Conservation (phyloP, 805 yeast species). For the Lipomyces chichibuensis region DNA sequence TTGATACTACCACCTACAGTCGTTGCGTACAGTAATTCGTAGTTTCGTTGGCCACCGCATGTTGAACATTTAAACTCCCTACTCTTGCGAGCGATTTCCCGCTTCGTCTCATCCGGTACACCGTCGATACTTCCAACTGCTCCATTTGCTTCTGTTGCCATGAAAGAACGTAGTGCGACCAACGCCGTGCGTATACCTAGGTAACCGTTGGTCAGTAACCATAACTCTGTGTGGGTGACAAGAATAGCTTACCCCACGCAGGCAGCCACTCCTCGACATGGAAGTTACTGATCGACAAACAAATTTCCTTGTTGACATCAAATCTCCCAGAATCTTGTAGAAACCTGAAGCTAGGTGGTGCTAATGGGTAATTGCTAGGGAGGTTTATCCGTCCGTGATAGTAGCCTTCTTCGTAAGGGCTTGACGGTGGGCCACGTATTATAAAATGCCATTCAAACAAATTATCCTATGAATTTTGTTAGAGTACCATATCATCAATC, state of each 20-base stretch:
- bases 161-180: conserved; percentile 30
- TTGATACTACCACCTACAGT: background rate
- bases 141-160: conserved; percentile 32
- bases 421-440: conserved; percentile 87
- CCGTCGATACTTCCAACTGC: conserved; percentile 33
- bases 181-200: conserved; percentile 31
- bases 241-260: conserved; percentile 27
- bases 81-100: conserved; percentile 26
- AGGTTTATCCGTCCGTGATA: conserved; percentile 86
- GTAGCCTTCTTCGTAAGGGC: conserved; percentile 85
- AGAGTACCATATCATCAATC: background rate
- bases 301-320: conserved; percentile 32
- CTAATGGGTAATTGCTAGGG: conserved; percentile 85
- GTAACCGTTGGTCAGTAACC: background rate
- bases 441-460: conserved; percentile 75
- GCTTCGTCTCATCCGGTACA: conserved; percentile 28
- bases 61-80: conserved; percentile 11
- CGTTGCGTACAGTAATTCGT: conserved; percentile 6
- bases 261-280: conserved; percentile 36
- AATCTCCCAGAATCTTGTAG: conserved; percentile 37
- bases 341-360: conserved; percentile 61
- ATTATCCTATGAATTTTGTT: conserved; percentile 18
- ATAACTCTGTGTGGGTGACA: background rate
- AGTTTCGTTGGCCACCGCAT: conserved; percentile 19
- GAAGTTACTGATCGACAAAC: conserved; percentile 33